Evolutionary conservation across 164 flowering plant genomes (phyloP), one percentile per base, ranked within the genome.

Genomic region (Brasenia schreberi): DNA sequence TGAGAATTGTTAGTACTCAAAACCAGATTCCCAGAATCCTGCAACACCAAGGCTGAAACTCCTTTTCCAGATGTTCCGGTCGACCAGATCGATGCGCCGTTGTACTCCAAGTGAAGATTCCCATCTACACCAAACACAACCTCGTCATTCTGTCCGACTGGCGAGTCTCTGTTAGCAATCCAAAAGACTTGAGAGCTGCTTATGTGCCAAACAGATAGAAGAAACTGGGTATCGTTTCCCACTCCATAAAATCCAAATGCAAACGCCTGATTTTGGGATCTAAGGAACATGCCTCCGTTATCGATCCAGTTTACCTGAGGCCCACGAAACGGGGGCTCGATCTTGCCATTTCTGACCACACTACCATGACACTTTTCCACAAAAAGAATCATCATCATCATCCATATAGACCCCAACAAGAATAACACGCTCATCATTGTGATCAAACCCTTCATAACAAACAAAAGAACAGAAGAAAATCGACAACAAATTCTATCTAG

Each of bases 81-180:
- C 6, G 86, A 83, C 87, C 87, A 85, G 69, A 73, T 71, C 17
- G 63, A 49, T 0, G 61, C 10, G 12, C 62, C 67, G 6, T 70
- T 73, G 5, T 44, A 66, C 23, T 73, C 65, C 62, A 85, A 68
- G 60, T 76, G 70, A 6, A 65, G 82, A 76, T 79, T 76, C 19
- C 90, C 90, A 73, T 70, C 72, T 5, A 71, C 65, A 4, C 64
- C 76, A 69, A 85, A 85, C 65, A 76, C 72, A 42, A 85, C 79
- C n/a, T 72, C 79, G 70, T 82, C 86, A 3, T 81, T 75, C 63
- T 66, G 76, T n/a, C 18, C 6, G 49, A 85, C 74, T 5, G 66
- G 70, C 2, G 70, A 67, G 69, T 74, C 78, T 67, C 83, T 72
- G 67, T 85, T 85, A 23, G 87, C 90, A 67, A 82, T 77, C 90